These are phyloP conservation scores for Podila minutissima DNA, from an alignment of 192 early-diverging fungal genomes.

Conservation along the genomic window DNA sequence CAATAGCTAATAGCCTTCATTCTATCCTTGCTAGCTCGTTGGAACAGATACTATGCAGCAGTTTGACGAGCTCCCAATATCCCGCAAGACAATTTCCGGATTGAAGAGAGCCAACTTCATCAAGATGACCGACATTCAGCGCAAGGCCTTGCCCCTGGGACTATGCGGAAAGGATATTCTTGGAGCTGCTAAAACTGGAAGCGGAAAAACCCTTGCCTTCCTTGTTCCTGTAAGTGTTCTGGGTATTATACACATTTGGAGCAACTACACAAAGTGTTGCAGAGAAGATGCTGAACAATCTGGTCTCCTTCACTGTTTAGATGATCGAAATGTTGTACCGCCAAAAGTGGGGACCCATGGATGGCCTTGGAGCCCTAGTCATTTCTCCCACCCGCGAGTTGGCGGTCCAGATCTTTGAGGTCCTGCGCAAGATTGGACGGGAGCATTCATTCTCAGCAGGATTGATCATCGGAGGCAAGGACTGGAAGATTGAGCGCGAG, in stretches of 20 bases:
- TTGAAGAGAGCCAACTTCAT: constrained; percentile 85
- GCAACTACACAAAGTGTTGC: not conserved
- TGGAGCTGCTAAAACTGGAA: constrained; percentile 88
- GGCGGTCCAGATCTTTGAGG: constrained; percentile 94
- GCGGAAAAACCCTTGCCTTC: constrained; percentile 86
- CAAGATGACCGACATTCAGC: constrained; percentile 96
- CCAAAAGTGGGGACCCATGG: constrained; percentile 81
- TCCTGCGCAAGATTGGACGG: constrained; percentile 76
- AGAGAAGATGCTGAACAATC: not conserved
- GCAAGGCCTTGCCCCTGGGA: constrained; percentile 75
- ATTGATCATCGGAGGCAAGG: constrained; percentile 94
- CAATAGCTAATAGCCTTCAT: not conserved
- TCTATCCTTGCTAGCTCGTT: not conserved
- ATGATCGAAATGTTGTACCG: constrained; percentile 87
- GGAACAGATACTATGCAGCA: constrained; percentile 33
- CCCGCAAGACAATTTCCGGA: constrained; percentile 70
- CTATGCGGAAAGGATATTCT: constrained; percentile 79
- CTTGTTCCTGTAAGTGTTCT: constrained; percentile 70
- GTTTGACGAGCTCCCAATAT: constrained; percentile 64
- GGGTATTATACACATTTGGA: not conserved
- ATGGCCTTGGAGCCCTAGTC: constrained; percentile 84
- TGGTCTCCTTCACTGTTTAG: constrained; percentile 40
- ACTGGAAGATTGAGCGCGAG: constrained; percentile 83
- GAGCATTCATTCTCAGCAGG: constrained; percentile 90
- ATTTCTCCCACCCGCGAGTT: constrained; percentile 88